Evolutionary conservation across 805 yeast species (phyloP).

Genomic region (Candida vartiovaarae): DNA sequence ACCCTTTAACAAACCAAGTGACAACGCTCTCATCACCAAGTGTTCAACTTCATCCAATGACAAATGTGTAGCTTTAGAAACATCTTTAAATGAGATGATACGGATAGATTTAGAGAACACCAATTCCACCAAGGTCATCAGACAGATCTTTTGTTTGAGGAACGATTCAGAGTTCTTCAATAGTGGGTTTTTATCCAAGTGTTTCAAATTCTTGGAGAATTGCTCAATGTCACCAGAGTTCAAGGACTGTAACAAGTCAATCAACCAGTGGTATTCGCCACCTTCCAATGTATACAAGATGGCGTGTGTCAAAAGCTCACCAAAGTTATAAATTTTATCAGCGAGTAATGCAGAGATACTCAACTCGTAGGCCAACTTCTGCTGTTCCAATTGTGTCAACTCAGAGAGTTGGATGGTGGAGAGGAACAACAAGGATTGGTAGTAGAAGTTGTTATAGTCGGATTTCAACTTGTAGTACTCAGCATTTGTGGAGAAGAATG

Average conservation of each 20-base stretch:
- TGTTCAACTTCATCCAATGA: slow-evolving; percentile 69
- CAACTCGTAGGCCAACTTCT: slow-evolving; percentile 62
- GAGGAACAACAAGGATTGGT: slow-evolving; percentile 72
- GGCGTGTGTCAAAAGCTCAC: slow-evolving; percentile 89
- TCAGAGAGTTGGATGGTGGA: slow-evolving; percentile 56
- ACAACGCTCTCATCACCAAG: slow-evolving; percentile 84
- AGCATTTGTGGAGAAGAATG: slow-evolving; percentile 75
- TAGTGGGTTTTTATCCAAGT: slow-evolving; percentile 43
- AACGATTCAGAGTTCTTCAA: slow-evolving; percentile 55
- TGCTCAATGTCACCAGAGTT: slow-evolving; percentile 69
- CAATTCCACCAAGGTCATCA: slow-evolving; percentile 85
- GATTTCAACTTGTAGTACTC: slow-evolving; percentile 65
- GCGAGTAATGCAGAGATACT: slow-evolving; percentile 85
- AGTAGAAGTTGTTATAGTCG: slow-evolving; percentile 77
- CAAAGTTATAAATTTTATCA: slow-evolving; percentile 89
- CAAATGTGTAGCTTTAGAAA: slow-evolving; percentile 64
- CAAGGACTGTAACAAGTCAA: slow-evolving; percentile 58
- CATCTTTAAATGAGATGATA: slow-evolving; percentile 63
- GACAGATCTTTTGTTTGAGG: slow-evolving; percentile 82
- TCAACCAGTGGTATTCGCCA: slow-evolving; percentile 59
- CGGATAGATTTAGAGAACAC: slow-evolving; percentile 77
- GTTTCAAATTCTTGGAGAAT: slow-evolving; percentile 47
- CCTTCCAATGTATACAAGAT: slow-evolving; percentile 48
- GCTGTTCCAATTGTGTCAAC: slow-evolving; percentile 33
- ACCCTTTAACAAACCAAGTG: slow-evolving; percentile 81